phyloP scores from a whole-genome alignment of 78 protist species.

The Tieghemostelium lacteum region DNA sequence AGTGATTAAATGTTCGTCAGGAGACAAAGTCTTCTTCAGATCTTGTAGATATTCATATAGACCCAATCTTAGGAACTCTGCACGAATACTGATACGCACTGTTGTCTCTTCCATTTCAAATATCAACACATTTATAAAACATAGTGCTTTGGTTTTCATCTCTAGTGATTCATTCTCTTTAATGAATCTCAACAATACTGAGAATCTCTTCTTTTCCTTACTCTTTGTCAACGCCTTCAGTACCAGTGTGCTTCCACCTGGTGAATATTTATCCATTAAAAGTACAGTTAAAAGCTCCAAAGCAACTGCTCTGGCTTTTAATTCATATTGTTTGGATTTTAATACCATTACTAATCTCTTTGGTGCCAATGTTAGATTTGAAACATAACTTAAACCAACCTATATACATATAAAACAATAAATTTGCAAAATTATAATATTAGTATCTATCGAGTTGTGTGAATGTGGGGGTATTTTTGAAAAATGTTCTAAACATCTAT shows the following conservation, averaged over 20 bases:
- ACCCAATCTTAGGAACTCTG: slow-evolving; percentile 50
- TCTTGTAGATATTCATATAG: slow-evolving; percentile 23
- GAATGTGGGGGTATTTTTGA: too few relatives aligned
- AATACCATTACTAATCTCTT: slow-evolving; percentile 43
- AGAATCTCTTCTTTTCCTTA: slow-evolving; percentile 59
- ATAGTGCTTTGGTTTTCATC: slow-evolving; percentile 68
- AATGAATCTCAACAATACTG: slow-evolving; percentile 47
- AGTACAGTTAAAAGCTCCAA: slow-evolving; percentile 57
- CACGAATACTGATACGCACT: slow-evolving; percentile 40
- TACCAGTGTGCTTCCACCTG: slow-evolving; percentile 64
- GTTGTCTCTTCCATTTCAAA: slow-evolving; percentile 56
- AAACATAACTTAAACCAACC: slow-evolving; percentile 21
- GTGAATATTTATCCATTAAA: slow-evolving; percentile 61
- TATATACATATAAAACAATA: neutral
- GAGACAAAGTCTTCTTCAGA: slow-evolving; percentile 9
- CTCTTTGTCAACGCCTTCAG: slow-evolving; percentile 59
- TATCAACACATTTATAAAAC: slow-evolving; percentile 69
- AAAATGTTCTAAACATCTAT: too few relatives aligned
- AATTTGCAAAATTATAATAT: neutral
- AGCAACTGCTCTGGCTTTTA: slow-evolving; percentile 45
- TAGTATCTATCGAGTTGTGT: too few relatives aligned
- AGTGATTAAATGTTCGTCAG: slow-evolving; percentile 20
- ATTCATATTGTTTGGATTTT: slow-evolving; percentile 34
- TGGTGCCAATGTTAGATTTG: slow-evolving; percentile 34
- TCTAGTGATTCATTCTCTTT: slow-evolving; percentile 61